phyloP scores from a whole-genome alignment of 2,329 filamentous ascomycete species.

The Colletotrichum sp. region DNA sequence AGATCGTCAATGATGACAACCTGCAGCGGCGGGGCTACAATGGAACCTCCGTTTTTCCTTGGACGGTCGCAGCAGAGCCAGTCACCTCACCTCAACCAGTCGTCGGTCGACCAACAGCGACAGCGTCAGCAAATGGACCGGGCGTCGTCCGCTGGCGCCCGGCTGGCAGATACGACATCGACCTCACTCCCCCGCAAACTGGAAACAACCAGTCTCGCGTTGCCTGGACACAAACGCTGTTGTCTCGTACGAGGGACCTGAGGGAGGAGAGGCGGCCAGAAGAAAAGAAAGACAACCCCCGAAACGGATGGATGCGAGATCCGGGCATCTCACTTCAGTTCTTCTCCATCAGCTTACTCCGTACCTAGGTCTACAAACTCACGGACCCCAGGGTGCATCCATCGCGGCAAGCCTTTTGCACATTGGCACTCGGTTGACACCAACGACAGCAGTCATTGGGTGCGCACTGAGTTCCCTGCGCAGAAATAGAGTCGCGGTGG shows the following conservation, averaged over 20 bases:
- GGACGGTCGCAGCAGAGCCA: background rate
- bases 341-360: background rate
- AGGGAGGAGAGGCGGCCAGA: background rate
- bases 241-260: background rate
- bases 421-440: background rate
- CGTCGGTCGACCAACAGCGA: background rate
- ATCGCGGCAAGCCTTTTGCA: background rate
- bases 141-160: background rate
- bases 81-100: background rate
- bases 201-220: background rate
- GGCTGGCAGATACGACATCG: background rate
- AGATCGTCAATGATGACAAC: slow-evolving; percentile 17
- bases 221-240: slow-evolving; percentile 2
- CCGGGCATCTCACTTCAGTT: background rate
- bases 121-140: background rate
- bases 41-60: slow-evolving; percentile 15
- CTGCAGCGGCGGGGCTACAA: slow-evolving; percentile 10
- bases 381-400: background rate
- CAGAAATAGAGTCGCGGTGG: slow-evolving; percentile 13
- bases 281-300: background rate
- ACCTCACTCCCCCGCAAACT: background rate
- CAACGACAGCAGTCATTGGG: background rate
- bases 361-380: background rate
- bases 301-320: background rate
- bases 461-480: background rate